Conservation (phyloP, 1,139 yeast genomes). For the Saccharomyces hybrid region DNA sequence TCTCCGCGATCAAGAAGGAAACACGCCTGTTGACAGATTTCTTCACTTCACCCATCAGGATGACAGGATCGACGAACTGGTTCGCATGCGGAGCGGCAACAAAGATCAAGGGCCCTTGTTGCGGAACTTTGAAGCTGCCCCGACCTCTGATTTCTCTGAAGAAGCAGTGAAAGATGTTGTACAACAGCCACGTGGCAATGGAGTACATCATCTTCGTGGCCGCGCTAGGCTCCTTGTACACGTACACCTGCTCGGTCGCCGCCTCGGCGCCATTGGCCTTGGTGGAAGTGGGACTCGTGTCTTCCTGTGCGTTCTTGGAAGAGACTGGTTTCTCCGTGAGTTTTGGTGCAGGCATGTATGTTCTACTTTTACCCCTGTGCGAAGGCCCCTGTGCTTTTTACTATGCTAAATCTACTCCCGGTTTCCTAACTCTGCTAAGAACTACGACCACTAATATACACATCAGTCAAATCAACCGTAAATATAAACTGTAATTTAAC, state of each 20-base stretch:
- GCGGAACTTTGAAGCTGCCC: slow-evolving; percentile 83
- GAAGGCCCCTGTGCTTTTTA: neutral
- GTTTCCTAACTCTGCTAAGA: neutral
- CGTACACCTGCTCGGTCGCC: slow-evolving; percentile 3
- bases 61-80: slow-evolving; percentile 88
- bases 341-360: neutral
- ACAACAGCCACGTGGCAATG: slow-evolving; percentile 42
- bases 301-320: neutral
- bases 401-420: neutral
- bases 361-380: neutral
- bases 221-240: slow-evolving; percentile 30
- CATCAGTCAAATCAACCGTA: neutral
- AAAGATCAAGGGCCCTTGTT: slow-evolving; percentile 73
- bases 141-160: slow-evolving; percentile 86
- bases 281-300: neutral
- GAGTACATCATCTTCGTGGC: slow-evolving; percentile 41
- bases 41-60: slow-evolving; percentile 75
- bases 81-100: slow-evolving; percentile 98
- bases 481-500: neutral
- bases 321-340: slow-evolving; percentile 1
- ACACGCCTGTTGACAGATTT: slow-evolving; percentile 65
- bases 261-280: neutral
- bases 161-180: slow-evolving; percentile 47
- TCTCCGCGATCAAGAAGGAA: slow-evolving; percentile 82
- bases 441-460: neutral